Conservation (phyloP, 768 basidiomycete species). For the Mycena vulgaris region DNA sequence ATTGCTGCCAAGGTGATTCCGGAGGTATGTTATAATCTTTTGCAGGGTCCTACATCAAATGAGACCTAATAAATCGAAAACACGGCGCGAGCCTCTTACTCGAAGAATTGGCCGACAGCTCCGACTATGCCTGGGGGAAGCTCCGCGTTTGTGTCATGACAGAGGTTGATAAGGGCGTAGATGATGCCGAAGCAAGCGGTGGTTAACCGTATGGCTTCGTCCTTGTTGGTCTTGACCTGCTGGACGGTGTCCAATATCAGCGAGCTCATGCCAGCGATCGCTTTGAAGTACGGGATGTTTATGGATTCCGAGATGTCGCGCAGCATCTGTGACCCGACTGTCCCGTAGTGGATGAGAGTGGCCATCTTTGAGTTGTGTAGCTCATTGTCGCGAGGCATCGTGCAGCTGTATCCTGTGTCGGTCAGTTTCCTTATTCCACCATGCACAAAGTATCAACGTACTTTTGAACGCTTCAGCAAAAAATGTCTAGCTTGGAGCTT, state of each 20-base stretch:
- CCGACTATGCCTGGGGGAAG: not conserved
- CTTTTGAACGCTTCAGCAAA: too few species aligned
- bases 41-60: slow-evolving; percentile 1
- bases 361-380: not conserved
- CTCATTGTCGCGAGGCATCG: not conserved
- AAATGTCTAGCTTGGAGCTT: too few species aligned
- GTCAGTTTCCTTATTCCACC: too few species aligned
- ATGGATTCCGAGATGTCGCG: not conserved
- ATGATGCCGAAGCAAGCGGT: not conserved
- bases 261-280: slow-evolving; percentile 7
- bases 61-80: not conserved
- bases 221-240: slow-evolving; percentile 6
- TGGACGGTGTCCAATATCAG: not conserved
- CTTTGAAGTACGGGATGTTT: not conserved
- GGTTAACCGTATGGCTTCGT: not conserved
- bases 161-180: slow-evolving; percentile 9
- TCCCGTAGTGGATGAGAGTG: not conserved
- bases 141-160: not conserved
- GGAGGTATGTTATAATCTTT: slow-evolving; percentile 3
- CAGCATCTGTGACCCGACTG: not conserved
- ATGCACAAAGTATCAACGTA: too few species aligned
- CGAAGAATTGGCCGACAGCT: slow-evolving; percentile 3
- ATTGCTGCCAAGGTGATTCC: not conserved
- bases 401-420: too few species aligned
- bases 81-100: not conserved